phyloP scores from a whole-genome alignment of 2,329 filamentous ascomycete genomes.

The Exophiala lecanii-corni region DNA sequence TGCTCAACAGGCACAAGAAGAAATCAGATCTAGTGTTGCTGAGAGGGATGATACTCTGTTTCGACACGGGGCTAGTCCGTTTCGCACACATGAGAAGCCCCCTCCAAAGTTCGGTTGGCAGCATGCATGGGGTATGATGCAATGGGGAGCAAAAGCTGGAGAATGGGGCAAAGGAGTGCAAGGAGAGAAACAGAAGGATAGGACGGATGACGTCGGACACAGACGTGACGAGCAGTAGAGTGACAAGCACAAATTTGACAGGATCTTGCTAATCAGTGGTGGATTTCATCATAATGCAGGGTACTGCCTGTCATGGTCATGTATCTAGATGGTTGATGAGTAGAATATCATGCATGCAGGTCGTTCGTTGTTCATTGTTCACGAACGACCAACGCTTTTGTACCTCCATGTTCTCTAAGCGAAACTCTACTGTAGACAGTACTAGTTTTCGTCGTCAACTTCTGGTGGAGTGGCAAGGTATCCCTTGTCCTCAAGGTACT shows the following conservation, averaged over 20 bases:
- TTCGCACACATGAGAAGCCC: constrained; percentile 39
- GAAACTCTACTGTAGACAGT: too few relatives aligned
- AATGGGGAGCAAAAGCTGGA: constrained; percentile 51
- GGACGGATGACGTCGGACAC: neutral
- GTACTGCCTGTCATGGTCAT: too few relatives aligned
- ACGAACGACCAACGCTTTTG: too few relatives aligned
- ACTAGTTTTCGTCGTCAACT: constrained; percentile 23
- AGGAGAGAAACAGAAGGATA: constrained; percentile 26
- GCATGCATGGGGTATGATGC: constrained; percentile 52
- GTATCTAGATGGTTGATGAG: too few relatives aligned
- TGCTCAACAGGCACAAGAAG: neutral
- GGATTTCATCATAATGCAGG: too few relatives aligned
- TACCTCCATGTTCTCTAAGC: too few relatives aligned
- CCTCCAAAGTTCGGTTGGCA: constrained; percentile 50
- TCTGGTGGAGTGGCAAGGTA: constrained; percentile 41
- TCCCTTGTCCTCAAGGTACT: constrained; percentile 68
- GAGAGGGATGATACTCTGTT: constrained; percentile 33
- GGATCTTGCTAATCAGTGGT: too few relatives aligned
- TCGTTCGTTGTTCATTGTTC: too few relatives aligned
- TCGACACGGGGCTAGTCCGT: constrained; percentile 43
- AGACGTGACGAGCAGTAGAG: too few relatives aligned
- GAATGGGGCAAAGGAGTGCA: constrained; percentile 50
- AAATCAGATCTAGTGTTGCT: neutral
- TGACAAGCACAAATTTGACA: too few relatives aligned
- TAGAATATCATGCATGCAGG: too few relatives aligned